These are phyloP conservation scores for Piper longum DNA, from an alignment of 164 flowering plant species.

Conservation along the genomic window DNA sequence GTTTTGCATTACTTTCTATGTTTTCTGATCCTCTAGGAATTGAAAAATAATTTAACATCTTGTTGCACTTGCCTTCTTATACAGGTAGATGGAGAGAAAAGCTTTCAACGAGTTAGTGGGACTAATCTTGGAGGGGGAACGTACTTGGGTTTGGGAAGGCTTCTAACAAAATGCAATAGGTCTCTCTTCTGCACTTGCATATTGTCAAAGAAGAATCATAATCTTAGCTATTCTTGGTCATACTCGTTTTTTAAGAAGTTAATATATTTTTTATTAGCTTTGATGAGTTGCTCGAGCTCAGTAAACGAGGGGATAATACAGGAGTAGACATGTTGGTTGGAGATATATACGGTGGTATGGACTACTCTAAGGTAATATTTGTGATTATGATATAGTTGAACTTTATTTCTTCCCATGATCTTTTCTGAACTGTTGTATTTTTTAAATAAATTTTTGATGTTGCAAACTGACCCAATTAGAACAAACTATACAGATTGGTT, in stretches of 20 bases:
- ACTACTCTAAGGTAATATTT: conserved; percentile 64
- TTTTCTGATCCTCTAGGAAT: neutral
- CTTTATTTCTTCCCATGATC: too few species aligned
- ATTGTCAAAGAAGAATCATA: too few species aligned
- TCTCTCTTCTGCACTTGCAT: conserved; percentile 7
- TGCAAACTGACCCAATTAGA: too few species aligned
- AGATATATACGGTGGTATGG: conserved; percentile 52
- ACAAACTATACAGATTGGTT: conserved; percentile 52
- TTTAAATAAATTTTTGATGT: too few species aligned
- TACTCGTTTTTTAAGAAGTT: neutral
- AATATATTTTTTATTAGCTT: conserved; percentile 32
- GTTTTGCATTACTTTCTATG: neutral
- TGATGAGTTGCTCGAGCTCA: conserved; percentile 92
- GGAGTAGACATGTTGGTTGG: conserved; percentile 95
- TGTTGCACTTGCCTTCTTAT: neutral
- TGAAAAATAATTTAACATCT: too few species aligned
- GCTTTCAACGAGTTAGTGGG: conserved; percentile 89
- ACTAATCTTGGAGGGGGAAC: conserved; percentile 99
- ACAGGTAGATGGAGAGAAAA: conserved; percentile 95
- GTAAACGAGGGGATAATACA: conserved; percentile 83
- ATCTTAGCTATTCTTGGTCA: too few species aligned
- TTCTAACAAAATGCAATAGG: conserved; percentile 92
- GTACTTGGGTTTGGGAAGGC: conserved; percentile 91
- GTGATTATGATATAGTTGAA: neutral
- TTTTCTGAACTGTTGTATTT: too few species aligned